These are phyloP conservation scores for Tetraselmis chui DNA, from an alignment of 139 green algal genomes.

Conservation along the genomic window DNA sequence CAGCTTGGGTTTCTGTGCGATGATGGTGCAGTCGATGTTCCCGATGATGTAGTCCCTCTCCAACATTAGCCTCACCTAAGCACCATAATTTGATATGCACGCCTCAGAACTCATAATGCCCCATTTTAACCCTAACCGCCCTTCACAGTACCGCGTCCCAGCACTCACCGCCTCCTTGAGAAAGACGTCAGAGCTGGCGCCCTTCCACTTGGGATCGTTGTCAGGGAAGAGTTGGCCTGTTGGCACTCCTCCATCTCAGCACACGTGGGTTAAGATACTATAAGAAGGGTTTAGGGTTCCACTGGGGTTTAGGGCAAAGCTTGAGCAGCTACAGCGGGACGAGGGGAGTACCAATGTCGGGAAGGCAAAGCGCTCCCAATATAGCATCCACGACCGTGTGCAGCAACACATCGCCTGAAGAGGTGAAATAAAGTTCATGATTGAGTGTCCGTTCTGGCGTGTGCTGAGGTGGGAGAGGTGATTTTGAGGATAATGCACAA, in stretches of 20 bases:
- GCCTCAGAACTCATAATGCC: too few species aligned
- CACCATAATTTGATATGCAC: too few species aligned
- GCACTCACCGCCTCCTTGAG: slow-evolving; percentile 59
- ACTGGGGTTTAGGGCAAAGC: not conserved
- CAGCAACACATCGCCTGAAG: slow-evolving; percentile 85
- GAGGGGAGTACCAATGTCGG: slow-evolving; percentile 79
- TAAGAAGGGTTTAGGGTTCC: not conserved
- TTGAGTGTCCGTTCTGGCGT: not conserved
- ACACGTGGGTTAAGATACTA: slow-evolving; percentile 1
- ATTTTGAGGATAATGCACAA: not conserved
- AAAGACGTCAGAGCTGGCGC: slow-evolving; percentile 83
- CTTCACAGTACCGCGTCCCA: too few species aligned
- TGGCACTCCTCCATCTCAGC: not conserved
- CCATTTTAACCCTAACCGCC: too few species aligned
- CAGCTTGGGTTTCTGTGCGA: slow-evolving; percentile 91
- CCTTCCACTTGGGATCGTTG: slow-evolving; percentile 97
- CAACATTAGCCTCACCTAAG: slow-evolving; percentile 74
- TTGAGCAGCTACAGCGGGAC: too few species aligned
- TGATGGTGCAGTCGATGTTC: slow-evolving; percentile 97
- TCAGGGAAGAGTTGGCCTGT: slow-evolving; percentile 95
- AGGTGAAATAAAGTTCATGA: not conserved
- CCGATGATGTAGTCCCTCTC: slow-evolving; percentile 79
- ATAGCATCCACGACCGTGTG: slow-evolving; percentile 95
- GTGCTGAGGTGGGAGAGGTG: not conserved
- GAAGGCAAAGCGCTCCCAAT: slow-evolving; percentile 85